Conservation (phyloP, 2,329 filamentous ascomycete species). For the Rhynchosporium secalis region DNA sequence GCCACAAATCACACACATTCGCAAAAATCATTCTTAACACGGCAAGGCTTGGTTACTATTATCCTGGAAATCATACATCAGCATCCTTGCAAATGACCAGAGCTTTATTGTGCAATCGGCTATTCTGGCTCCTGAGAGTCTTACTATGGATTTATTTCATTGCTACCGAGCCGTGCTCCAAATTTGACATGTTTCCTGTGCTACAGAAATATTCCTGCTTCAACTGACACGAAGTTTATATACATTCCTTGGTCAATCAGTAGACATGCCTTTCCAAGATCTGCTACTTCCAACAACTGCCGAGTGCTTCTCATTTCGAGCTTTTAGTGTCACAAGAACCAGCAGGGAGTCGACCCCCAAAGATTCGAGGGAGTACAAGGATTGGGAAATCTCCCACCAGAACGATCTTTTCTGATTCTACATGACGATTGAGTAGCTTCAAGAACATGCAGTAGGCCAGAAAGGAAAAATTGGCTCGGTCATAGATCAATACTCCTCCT, state of each 20-base stretch:
- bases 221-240: neutral
- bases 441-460: constrained; percentile 32
- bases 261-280: constrained; percentile 16
- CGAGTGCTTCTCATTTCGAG: constrained; percentile 32
- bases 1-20: neutral
- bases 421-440: constrained; percentile 35
- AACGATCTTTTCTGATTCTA: constrained; percentile 34
- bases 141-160: no score
- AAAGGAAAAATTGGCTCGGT: constrained; percentile 32
- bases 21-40: neutral
- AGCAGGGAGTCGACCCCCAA: constrained; percentile 29
- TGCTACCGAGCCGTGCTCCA: no score
- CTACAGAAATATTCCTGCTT: neutral
- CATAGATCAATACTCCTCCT: constrained; percentile 21
- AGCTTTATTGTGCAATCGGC: no score
- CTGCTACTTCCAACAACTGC: constrained; percentile 28
- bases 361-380: constrained; percentile 26
- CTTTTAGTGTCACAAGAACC: constrained; percentile 32
- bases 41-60: neutral
- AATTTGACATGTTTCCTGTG: neutral
- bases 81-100: no score
- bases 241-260: neutral
- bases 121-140: no score
- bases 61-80: neutral
- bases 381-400: constrained; percentile 32